Percentiles rank a stretch among this genome's conserved stretches.
Evolutionary conservation across 176 grass and related monocot species (phyloP).

Genomic region (Ensete ventricosum): DNA sequence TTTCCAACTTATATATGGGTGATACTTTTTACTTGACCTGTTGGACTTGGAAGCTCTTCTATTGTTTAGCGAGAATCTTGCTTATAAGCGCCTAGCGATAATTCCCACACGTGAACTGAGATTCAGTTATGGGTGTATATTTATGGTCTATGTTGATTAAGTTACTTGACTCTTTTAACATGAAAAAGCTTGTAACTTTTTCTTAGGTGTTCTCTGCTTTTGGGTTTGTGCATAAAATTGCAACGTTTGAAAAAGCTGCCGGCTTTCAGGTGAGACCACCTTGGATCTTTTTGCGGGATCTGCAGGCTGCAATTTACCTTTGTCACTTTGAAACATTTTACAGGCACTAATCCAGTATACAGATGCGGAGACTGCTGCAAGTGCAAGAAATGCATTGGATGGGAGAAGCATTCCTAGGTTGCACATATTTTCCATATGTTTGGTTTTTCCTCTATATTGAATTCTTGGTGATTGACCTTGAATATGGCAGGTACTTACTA

Average conservation of each 20-base stretch:
- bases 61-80: neutral
- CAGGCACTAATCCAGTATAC: constrained; percentile 95
- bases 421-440: constrained; percentile 11
- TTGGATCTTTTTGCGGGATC: neutral
- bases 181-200: neutral
- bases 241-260: constrained; percentile 98
- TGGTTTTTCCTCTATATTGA: neutral
- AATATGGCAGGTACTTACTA: constrained; percentile 70
- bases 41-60: neutral
- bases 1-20: neutral
- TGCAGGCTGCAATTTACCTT: neutral
- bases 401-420: constrained; percentile 99
- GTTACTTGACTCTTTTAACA: neutral
- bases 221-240: constrained; percentile 97
- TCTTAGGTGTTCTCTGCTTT: constrained; percentile 90
- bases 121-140: neutral
- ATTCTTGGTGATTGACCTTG: constrained; percentile 15
- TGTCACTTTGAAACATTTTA: constrained; percentile 19
- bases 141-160: neutral
- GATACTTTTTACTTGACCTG: neutral
- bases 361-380: constrained; percentile 75
- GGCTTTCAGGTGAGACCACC: constrained; percentile 65
- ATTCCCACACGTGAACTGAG: neutral
- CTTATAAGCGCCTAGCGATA: neutral
- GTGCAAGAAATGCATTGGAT: constrained; percentile 82